Conservation (phyloP, 164 flowering plant species). For the Dillenia suffruticosa region DNA sequence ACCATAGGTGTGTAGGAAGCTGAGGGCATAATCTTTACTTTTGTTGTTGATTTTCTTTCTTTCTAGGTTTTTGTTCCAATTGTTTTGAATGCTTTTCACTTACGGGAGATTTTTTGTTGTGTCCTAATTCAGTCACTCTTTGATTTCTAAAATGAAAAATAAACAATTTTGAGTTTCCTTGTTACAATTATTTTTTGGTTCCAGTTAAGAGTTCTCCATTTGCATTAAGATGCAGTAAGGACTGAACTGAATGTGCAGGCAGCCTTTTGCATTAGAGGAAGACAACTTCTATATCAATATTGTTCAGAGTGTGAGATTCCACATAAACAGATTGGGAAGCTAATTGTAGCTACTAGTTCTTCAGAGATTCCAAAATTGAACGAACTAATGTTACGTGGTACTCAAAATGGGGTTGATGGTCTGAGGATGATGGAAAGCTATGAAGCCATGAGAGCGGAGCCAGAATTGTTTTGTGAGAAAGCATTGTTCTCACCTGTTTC, state of each 20-base stretch:
- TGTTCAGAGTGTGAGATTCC: slow-evolving; percentile 61
- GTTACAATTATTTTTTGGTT: too few relatives aligned
- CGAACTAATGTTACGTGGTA: slow-evolving; percentile 43
- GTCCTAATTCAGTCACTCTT: too few relatives aligned
- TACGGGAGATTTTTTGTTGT: too few relatives aligned
- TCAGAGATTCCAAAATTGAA: slow-evolving; percentile 59
- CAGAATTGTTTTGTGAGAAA: slow-evolving; percentile 67
- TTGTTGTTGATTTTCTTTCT: too few relatives aligned
- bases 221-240: too few relatives aligned
- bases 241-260: slow-evolving; percentile 39
- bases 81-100: too few relatives aligned
- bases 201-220: too few relatives aligned
- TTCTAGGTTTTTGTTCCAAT: too few relatives aligned
- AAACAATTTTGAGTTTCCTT: too few relatives aligned
- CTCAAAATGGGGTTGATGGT: slow-evolving; percentile 69
- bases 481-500: slow-evolving; percentile 72
- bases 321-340: slow-evolving; percentile 78
- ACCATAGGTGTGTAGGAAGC: too few relatives aligned
- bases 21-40: too few relatives aligned
- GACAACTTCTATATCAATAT: slow-evolving; percentile 64
- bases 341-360: slow-evolving; percentile 71
- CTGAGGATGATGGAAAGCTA: slow-evolving; percentile 65
- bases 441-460: slow-evolving; percentile 78
- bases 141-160: too few relatives aligned
- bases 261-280: slow-evolving; percentile 62